Evolutionary conservation across 83 land plant genomes (phyloP), one percentile per base, ranked within the genome.

Genomic region (Diphasiastrum complanatum): DNA sequence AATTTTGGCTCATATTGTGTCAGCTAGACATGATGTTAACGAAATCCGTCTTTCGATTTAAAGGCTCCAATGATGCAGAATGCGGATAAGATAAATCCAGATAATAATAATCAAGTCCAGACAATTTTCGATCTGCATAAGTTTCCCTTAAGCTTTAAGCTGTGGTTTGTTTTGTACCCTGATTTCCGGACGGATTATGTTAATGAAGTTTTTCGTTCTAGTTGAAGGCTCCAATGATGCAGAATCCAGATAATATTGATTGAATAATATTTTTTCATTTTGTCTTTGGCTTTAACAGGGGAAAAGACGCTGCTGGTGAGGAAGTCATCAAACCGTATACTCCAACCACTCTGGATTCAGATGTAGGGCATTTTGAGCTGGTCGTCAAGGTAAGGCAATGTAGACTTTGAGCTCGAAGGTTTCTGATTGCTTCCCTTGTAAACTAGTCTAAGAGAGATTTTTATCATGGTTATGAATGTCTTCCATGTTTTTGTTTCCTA

Each of bases 311-410:
- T 24, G 78, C 66, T 5, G 85, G 85, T 63, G 80, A 76, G 41
- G 97, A 91, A 20, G 97, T 87, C 28, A 67, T 87, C 47, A 87
- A 85, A 65, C 83, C 97, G 27, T 91, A 91, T 58, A 91, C 97
- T 61, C 97, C 95, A 26, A 87, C 91, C n/a, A 87, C 97, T 32
- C 75, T 91, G 58, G 97, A 91, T 54, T 68, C 91, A n/a, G 97
- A 87, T 66, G 52, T 82, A 51, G 97, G 97, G 33, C 71, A 80
- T 70, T 91, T 91, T 67, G 97, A 91, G 27, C 69, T 91, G 40
- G 97, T 91, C 33, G 87, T 91, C 52, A 91, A 91, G 89, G 97
- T 91, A 37, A 36, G 69, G 28, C 36, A 32, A 5, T 26, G n/a
- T 45, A 19, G 18, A 14, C 43, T 40, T 16, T 40, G 8, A 16